Conservation (phyloP, 352 stramenopile genomes). For the Pythium monospermum region DNA sequence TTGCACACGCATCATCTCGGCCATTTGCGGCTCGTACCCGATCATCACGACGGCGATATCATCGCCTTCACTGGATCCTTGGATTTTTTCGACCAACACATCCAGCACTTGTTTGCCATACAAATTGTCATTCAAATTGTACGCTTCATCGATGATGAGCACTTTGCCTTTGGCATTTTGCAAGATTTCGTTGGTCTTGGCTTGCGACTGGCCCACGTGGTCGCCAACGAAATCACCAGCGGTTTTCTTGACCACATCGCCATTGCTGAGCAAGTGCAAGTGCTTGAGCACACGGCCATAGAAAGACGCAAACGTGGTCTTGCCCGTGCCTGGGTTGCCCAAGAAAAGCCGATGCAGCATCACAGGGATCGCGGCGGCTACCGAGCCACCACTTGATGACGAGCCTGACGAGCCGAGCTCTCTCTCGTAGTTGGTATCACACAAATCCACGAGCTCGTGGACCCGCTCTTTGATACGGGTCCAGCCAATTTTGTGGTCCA, state of each 20-base stretch:
- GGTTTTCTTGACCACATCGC: constrained; percentile 87
- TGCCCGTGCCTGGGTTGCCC: constrained; percentile 89
- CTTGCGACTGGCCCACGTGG: constrained; percentile 81
- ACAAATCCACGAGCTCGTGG: constrained; percentile 61
- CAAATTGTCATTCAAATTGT: constrained; percentile 73
- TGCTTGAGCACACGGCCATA: constrained; percentile 86
- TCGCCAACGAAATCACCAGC: constrained; percentile 84
- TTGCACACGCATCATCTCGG: constrained; percentile 83
- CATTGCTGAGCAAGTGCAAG: constrained; percentile 87
- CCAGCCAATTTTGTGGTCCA: constrained; percentile 79
- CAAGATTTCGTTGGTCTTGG: constrained; percentile 82
- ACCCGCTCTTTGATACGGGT: constrained; percentile 68
- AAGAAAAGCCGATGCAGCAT: constrained; percentile 87
- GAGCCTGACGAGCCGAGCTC: constrained; percentile 56
- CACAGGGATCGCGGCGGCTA: too few relatives aligned
- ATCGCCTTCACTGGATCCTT: constrained; percentile 81
- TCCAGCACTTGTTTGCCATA: constrained; percentile 78
- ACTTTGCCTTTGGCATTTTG: constrained; percentile 84
- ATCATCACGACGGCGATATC: constrained; percentile 91
- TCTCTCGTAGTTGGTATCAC: constrained; percentile 77
- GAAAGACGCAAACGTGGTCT: constrained; percentile 88
- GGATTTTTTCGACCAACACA: constrained; percentile 89
- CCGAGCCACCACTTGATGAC: too few relatives aligned
- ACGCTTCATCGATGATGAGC: constrained; percentile 92
- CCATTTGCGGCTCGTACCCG: constrained; percentile 89